A percentile compares a stretch with the other conserved stretches of the same genome.
These are phyloP conservation scores for Trametes cingulata DNA, from an alignment of 768 basidiomycete genomes.

Conservation along the genomic window DNA sequence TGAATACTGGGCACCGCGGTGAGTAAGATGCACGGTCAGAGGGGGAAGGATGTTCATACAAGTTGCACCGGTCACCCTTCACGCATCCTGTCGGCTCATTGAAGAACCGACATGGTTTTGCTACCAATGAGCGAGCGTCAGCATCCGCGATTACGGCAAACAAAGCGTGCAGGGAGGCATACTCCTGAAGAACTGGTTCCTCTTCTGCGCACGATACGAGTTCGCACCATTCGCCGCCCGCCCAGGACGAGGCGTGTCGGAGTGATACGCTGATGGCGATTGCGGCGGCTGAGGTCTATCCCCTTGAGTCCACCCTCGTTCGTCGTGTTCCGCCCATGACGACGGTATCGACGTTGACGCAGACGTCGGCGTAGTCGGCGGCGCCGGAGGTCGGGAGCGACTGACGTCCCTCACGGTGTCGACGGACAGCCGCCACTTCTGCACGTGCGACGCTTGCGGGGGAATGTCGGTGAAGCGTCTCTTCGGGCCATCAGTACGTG, in stretches of 20 bases:
- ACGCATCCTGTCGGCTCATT: constrained; percentile 16
- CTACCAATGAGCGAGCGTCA: background rate
- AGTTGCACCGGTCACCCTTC: constrained; percentile 25
- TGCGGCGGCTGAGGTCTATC: background rate
- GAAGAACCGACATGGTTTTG: constrained; percentile 24
- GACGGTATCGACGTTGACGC: background rate
- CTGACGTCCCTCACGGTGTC: background rate
- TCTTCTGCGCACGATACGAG: background rate
- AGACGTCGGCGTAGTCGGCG: constrained; percentile 11
- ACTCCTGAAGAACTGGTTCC: constrained; percentile 23
- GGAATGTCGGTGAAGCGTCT: background rate
- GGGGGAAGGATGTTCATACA: background rate
- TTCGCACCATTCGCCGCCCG: background rate
- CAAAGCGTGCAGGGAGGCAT: background rate
- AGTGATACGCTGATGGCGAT: background rate
- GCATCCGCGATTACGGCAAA: background rate
- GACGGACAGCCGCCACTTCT: constrained; percentile 8
- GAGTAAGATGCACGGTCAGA: background rate
- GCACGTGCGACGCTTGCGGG: constrained; percentile 1
- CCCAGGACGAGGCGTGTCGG: background rate
- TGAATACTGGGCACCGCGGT: constrained; percentile 8
- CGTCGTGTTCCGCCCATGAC: background rate
- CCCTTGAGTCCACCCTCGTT: background rate
- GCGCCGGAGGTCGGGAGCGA: constrained; percentile 4
- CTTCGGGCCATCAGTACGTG: background rate